phyloP scores from a whole-genome alignment of 176 grass and related monocot species.

The Triticum turgidum region DNA sequence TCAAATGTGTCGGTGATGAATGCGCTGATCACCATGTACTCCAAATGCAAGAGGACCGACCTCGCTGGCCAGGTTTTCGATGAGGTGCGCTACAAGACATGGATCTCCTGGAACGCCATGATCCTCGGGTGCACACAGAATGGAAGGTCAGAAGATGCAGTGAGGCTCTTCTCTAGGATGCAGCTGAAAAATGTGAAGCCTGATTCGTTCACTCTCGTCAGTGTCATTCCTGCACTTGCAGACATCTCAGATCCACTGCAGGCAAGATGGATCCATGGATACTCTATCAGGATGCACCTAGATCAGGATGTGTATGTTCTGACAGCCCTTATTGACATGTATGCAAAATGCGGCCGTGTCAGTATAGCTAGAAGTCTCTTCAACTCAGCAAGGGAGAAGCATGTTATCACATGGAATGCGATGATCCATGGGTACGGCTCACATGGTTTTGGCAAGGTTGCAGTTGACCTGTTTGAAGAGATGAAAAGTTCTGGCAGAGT shows the following conservation, averaged over 20 bases:
- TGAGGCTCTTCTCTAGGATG: no score
- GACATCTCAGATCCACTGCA: constrained; percentile 56
- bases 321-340: constrained; percentile 52
- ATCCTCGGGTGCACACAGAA: no score
- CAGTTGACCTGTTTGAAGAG: constrained; percentile 53
- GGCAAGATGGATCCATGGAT: constrained; percentile 66
- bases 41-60: no score
- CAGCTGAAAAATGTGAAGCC: constrained; percentile 21
- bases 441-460: constrained; percentile 48
- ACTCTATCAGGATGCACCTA: constrained; percentile 47
- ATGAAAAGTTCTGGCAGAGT: constrained; percentile 38
- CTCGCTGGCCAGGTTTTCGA: no score
- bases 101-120: no score
- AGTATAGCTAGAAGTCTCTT: constrained; percentile 50
- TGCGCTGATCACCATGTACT: no score
- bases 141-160: no score
- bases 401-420: constrained; percentile 59
- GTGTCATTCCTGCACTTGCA: constrained; percentile 51
- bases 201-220: constrained; percentile 69
- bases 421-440: constrained; percentile 73
- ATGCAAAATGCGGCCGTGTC: constrained; percentile 9
- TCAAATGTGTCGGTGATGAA: no score
- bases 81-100: no score
- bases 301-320: not conserved
- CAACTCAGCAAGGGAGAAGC: constrained; percentile 32